A percentile compares a stretch with the other conserved stretches of the same genome.
phyloP scores from a whole-genome alignment of 1,139 yeast species.

The Candida neerlandica region DNA sequence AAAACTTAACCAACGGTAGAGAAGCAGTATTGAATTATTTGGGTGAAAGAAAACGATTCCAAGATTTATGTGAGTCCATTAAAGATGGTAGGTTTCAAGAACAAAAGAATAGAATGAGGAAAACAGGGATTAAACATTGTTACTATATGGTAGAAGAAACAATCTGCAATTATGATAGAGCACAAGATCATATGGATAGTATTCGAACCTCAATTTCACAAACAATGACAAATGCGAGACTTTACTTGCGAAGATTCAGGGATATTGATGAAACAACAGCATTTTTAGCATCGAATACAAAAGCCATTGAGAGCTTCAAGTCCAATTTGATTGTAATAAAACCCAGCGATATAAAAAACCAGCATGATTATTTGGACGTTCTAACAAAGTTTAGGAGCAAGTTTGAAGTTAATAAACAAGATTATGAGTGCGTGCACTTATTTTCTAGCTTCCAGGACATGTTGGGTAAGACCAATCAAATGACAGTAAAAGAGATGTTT shows the following conservation, averaged over 20 bases:
- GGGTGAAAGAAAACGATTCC: constrained; percentile 85
- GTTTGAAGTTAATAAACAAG: constrained; percentile 31
- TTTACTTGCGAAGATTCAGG: constrained; percentile 68
- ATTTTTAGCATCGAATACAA: constrained; percentile 62
- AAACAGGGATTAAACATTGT: constrained; percentile 67
- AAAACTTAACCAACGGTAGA: constrained; percentile 54
- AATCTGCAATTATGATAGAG: constrained; percentile 31
- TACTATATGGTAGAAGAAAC: constrained; percentile 84
- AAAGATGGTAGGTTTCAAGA: constrained; percentile 86
- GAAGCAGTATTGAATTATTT: constrained; percentile 77
- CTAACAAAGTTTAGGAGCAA: constrained; percentile 45
- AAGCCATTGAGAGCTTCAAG: constrained; percentile 45
- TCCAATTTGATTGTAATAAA: constrained; percentile 48
- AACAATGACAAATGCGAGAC: constrained; percentile 66
- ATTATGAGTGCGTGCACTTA: constrained; percentile 60
- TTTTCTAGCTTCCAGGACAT: constrained; percentile 68
- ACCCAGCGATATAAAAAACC: constrained; percentile 53
- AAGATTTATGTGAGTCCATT: constrained; percentile 81
- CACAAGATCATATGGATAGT: constrained; percentile 57
- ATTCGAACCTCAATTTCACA: constrained; percentile 77
- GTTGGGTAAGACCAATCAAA: constrained; percentile 69
- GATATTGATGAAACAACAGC: constrained; percentile 76
- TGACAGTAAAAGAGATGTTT: constrained; percentile 76
- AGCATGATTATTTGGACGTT: constrained; percentile 50
- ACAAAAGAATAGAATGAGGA: constrained; percentile 75